These are phyloP conservation scores for Rhizophora apiculata DNA, from an alignment of 345 rosid species.

Conservation along the genomic window DNA sequence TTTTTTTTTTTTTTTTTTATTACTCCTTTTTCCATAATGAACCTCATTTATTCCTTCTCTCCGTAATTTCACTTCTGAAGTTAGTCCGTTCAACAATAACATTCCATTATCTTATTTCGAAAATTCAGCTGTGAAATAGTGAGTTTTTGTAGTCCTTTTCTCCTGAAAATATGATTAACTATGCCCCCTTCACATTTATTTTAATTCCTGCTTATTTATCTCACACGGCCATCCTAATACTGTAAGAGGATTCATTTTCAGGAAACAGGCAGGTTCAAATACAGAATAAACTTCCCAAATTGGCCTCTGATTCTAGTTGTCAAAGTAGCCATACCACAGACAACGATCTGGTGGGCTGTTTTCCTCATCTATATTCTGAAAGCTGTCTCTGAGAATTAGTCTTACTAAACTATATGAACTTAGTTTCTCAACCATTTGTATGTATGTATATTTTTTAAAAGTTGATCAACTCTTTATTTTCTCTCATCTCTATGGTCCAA, in stretches of 20 bases:
- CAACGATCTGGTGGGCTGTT: conserved; percentile 53
- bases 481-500: conserved; percentile 12
- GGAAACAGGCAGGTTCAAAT: conserved; percentile 52
- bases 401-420: not conserved
- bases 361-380: conserved; percentile 19
- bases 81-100: no score
- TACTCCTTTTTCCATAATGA: not conserved
- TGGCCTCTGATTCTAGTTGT: conserved; percentile 53
- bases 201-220: not conserved
- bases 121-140: not conserved
- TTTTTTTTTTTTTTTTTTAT: not conserved
- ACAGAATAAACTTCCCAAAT: conserved; percentile 35
- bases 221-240: conserved; percentile 18
- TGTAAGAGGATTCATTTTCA: conserved; percentile 43
- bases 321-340: conserved; percentile 37
- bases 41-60: not conserved
- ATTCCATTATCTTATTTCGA: no score
- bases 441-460: no score
- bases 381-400: not conserved
- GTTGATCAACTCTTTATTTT: not conserved
- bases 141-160: not conserved
- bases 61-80: no score
- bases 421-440: not conserved
- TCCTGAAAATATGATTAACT: no score
- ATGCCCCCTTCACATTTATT: no score